phyloP scores from a whole-genome alignment of 164 flowering plant genomes.

The Dillenia turbinata region DNA sequence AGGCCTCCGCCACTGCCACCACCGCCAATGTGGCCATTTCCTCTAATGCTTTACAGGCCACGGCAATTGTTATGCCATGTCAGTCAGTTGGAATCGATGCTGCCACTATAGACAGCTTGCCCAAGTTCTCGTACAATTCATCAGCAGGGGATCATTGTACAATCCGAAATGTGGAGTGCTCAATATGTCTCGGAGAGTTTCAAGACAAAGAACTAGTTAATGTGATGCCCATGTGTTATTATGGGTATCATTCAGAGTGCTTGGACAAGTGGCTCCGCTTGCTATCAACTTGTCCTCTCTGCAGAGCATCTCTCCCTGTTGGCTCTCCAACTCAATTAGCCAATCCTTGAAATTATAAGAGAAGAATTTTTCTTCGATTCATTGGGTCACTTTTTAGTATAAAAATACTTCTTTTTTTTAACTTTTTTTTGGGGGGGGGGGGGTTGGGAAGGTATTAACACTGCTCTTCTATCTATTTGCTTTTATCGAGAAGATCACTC shows the following conservation, averaged over 20 bases:
- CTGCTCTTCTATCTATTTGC: no score
- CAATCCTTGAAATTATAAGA: no score
- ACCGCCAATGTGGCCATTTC: no score
- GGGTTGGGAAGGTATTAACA: background rate
- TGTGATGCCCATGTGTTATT: slow-evolving; percentile 17
- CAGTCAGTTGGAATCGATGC: slow-evolving; percentile 7
- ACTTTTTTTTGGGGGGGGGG: background rate
- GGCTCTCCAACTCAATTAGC: no score
- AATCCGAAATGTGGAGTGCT: background rate
- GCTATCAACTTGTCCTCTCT: slow-evolving; percentile 19
- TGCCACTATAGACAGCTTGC: slow-evolving; percentile 7
- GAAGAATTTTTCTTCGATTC: no score
- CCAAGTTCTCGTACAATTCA: slow-evolving; percentile 2
- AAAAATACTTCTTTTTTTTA: no score
- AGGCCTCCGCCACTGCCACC: no score
- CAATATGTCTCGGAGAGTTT: slow-evolving; percentile 14
- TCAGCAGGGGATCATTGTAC: no score
- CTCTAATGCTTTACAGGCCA: no score
- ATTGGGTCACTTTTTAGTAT: no score
- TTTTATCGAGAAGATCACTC: no score
- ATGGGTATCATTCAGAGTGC: slow-evolving; percentile 17
- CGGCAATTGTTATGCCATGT: no score
- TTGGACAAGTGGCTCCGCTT: slow-evolving; percentile 19
- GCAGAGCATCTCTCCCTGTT: slow-evolving; percentile 10
- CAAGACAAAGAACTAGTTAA: slow-evolving; percentile 14